Evolutionary conservation across 345 rosid species (phyloP), one percentile per base, ranked within the genome.

Genomic region (Salix udensis): DNA sequence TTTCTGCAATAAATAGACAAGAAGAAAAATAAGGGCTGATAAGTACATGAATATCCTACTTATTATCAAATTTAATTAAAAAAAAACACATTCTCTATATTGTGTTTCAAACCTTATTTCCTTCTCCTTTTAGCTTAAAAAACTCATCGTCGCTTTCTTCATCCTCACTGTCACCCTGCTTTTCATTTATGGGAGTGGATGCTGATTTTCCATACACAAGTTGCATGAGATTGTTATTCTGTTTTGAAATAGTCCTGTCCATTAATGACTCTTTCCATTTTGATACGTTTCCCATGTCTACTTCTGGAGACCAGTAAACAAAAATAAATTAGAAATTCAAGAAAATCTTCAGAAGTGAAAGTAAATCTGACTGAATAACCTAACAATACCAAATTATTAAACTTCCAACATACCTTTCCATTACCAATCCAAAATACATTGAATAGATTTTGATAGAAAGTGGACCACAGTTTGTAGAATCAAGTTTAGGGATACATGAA

Each of bases 71-170:
- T 58, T 53, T 58, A 15, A 48, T 39, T 4, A 36, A 53, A 65
- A 68, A 5, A 62, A 52, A 40, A 52, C 65, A 64, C 60, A 61
- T 6, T 60, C 4, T 23, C 65, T 65, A 65, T 24, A 2, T 18
- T 30, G 24, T 69, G 37, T 67, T 34, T 40, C 78, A 79, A 76
- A 96, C 99, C 97, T 88, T 91, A 67, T 79, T 85, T 72, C 82
- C 82, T 81, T 89, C 88, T 66, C 92, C 91, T 82, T 93, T 96
- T 64, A 94, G 98, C 89, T 78, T 93, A 78, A 93, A 93, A 79
- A 96, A 96, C 19, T 88, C 93, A 36, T 89, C 98, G 13, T 90
- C 94, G 73, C 86, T 85, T 68, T 87, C 93, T 64, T 85, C 93
- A 79, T 84, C 89, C 24, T 85, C 93, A 65, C 83, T 83, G 75